Base-by-base conservation (phyloP, 768 basidiomycete species). In the Mycena latifolia region DNA sequence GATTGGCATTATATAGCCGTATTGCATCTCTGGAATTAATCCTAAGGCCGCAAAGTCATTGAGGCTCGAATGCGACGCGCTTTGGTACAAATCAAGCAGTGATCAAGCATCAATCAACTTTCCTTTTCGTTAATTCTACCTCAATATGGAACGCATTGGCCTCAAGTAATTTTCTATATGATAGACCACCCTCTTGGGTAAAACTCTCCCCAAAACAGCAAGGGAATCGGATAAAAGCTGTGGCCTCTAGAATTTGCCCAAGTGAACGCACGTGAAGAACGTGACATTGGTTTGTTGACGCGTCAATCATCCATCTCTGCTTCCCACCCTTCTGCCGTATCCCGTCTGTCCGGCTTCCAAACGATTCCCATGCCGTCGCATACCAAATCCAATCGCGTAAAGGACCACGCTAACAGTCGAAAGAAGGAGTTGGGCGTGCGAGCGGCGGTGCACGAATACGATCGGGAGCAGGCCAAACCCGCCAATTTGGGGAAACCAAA, bases 341-440 rank as follows among this genome's bases (percentile, higher is more conserved):
- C 33, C 8, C 33, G 33, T 35, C 33, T 14, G 33, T 35, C 33
- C 33, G 6, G n/a, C 33, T 7, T 35, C 14, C 33, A 35, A 14
- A 6, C 33, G 33, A 35, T 35, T 35, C 33, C 33, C 33, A 35
- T 35, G 33, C 33, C 33, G 33, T 35, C 33, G 33, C 33, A 14
- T 35, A 14, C 33, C 39, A 31, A 47, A 33, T 58, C 57, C 7
- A 25, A 48, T 15, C 57, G 45, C 18, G 57, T 58, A 11, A 58
- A 58, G 35, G 45, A 11, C 14, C 57, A 58, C 22, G 33, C 5
- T 1, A 46, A 50, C 46, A n/a, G 20, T 14, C 43, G 57, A 5
- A 14, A 35, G 31, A 50, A 46, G 45, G 57, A 58, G 47, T 22
- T 29, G 15, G 28, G n/a, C 20, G 24, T 33, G 6, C 12, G 31